Evolutionary conservation across 495 filamentous ascomycete species (phyloP).

Genomic region (Annulohypoxylon stygium): DNA sequence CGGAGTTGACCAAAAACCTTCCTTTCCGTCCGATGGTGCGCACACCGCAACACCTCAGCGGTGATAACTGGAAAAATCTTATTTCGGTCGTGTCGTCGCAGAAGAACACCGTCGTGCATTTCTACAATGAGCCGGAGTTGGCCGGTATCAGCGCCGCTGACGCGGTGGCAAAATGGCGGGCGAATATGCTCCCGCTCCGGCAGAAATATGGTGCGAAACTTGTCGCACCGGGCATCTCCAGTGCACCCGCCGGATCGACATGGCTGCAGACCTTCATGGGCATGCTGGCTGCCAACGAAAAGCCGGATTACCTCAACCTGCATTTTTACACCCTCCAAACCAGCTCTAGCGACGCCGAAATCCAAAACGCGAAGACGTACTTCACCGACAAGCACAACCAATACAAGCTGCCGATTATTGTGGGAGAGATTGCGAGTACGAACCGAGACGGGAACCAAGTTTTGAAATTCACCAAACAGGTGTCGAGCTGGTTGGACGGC

Average conservation of each 20-base stretch:
- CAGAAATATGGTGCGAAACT: conserved; percentile 54
- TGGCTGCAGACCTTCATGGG: conserved; percentile 60
- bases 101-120: conserved; percentile 51
- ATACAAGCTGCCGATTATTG: conserved; percentile 51
- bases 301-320: conserved; percentile 57
- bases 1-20: conserved; percentile 52
- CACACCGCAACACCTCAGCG: conserved; percentile 50
- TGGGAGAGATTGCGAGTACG: conserved; percentile 57
- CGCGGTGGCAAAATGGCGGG: conserved; percentile 52
- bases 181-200: conserved; percentile 52
- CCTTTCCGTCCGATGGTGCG: conserved; percentile 58
- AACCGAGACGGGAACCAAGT: conserved; percentile 52
- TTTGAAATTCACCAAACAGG: conserved; percentile 52
- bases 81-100: conserved; percentile 27
- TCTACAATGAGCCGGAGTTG: conserved; percentile 60
- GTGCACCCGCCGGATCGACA: conserved; percentile 46
- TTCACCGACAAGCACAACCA: conserved; percentile 47
- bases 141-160: conserved; percentile 50
- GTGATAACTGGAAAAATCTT: conserved; percentile 54
- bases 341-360: conserved; percentile 47
- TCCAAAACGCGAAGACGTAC: conserved; percentile 45
- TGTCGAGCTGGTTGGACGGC: conserved; percentile 58
- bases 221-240: conserved; percentile 54
- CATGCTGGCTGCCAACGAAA: conserved; percentile 39
- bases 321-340: conserved; percentile 59